phyloP scores from a whole-genome alignment of 441 rosid genomes.

The Adansonia grandidieri region DNA sequence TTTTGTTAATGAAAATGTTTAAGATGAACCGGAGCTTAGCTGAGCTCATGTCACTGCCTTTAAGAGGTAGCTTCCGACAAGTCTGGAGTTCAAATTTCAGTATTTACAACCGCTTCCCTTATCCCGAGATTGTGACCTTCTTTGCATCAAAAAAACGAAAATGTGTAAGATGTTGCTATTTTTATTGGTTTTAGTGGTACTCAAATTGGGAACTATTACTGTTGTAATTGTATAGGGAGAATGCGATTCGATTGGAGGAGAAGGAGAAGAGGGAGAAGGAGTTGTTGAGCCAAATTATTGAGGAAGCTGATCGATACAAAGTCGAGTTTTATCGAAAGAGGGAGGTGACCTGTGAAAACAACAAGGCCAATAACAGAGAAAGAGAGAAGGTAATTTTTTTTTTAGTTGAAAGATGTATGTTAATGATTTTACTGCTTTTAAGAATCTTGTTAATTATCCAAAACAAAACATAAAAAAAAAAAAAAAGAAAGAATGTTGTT shows the following conservation, averaged over 20 bases:
- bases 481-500: background rate
- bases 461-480: background rate
- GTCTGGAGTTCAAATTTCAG: background rate
- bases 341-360: conserved; percentile 57
- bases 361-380: conserved; percentile 67
- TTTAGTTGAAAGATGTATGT: background rate
- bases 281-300: conserved; percentile 54
- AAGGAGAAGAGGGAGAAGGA: conserved; percentile 81
- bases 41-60: background rate
- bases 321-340: conserved; percentile 67
- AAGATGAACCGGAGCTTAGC: background rate
- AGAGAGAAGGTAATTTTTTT: conserved; percentile 60
- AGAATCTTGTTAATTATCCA: background rate
- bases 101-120: background rate
- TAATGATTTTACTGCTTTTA: background rate
- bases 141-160: background rate
- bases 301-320: conserved; percentile 67
- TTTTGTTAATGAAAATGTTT: too few relatives aligned
- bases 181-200: background rate
- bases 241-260: conserved; percentile 67
- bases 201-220: background rate
- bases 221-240: conserved; percentile 45
- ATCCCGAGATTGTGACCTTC: background rate
- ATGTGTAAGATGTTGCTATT: background rate
- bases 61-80: background rate